Evolutionary conservation across 352 stramenopile species (phyloP), one percentile per base, ranked within the genome.

Genomic region (Pythium guiyangense): DNA sequence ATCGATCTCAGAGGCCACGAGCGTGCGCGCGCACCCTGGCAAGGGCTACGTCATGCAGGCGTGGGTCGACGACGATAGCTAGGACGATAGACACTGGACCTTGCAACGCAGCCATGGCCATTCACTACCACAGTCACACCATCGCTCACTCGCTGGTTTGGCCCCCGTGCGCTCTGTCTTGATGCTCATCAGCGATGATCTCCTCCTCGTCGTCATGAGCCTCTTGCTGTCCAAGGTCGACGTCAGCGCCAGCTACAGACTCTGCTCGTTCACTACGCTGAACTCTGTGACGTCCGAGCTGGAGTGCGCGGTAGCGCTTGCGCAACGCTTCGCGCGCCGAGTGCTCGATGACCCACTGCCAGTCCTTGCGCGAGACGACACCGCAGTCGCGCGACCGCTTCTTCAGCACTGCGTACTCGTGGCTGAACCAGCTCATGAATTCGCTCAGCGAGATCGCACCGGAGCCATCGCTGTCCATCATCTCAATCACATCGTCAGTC

Each of bases 381-480:
- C 80, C 84, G 58, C 80, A 91, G 8, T 86, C 79, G 0, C 58
- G 64, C 15, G 66, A 76, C 27, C 84, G 70, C 39, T 70, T 71
- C 20, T 74, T 73, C 29, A 93, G 55, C 11, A 77, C 45, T 6
- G 69, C 54, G 29, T 76, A 80, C 54, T 93, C 84, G 62, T 88
- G 71, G 6, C 61, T 48, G 49, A 88, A 87, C 80, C 84, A 93
- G 4, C 59, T 62, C 11, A 71, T 72, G 45, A 93, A 93, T 42
- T 93, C 80, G 15, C 49, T 35, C 26, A 90, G 73, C 26, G 79
- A 90, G 25, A 93, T 84, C 6, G 62, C 68, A 0, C 79, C 80
- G 0, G 83, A 91, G 9, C 60, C 62, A 47, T 93, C 83, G 45
- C 66, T 80, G 64, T 93, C 83, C 75, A 93, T 93, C 83, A 93